phyloP scores from a whole-genome alignment of 75 land plant genomes.

The Cunninghamia lanceolata region DNA sequence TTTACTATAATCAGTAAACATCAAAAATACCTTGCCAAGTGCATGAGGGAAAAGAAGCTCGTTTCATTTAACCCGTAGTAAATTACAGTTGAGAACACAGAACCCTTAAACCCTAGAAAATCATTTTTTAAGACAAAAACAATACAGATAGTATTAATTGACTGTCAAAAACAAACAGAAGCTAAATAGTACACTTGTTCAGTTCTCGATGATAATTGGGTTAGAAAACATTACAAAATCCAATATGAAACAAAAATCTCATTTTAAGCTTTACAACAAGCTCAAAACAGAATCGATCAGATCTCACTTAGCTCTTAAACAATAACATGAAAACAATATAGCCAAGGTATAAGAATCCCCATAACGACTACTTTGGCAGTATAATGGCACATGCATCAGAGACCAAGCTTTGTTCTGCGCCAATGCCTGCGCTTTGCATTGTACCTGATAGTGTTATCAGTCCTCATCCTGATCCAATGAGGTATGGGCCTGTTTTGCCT shows the following conservation, averaged over 20 bases:
- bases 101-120: too few species aligned
- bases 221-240: not conserved
- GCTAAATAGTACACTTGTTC: too few species aligned
- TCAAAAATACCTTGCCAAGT: not conserved
- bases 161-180: too few species aligned
- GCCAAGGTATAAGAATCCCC: not conserved
- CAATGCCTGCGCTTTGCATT: constrained; percentile 90
- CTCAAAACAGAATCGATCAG: not conserved
- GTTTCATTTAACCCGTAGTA: too few species aligned
- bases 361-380: not conserved
- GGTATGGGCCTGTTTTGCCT: constrained; percentile 57
- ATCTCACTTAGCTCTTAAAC: not conserved
- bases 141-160: too few species aligned
- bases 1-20: not conserved
- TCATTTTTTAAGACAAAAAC: too few species aligned
- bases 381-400: constrained; percentile 15
- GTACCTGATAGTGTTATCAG: constrained; percentile 66
- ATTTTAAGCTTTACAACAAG: not conserved
- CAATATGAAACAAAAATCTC: not conserved
- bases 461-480: constrained; percentile 63
- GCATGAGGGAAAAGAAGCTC: too few species aligned
- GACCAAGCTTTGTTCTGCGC: constrained; percentile 83
- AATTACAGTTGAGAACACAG: too few species aligned
- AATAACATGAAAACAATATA: not conserved
- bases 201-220: not conserved